phyloP scores from a whole-genome alignment of 257 asterid genomes.

The Schizonepeta tenuifolia region DNA sequence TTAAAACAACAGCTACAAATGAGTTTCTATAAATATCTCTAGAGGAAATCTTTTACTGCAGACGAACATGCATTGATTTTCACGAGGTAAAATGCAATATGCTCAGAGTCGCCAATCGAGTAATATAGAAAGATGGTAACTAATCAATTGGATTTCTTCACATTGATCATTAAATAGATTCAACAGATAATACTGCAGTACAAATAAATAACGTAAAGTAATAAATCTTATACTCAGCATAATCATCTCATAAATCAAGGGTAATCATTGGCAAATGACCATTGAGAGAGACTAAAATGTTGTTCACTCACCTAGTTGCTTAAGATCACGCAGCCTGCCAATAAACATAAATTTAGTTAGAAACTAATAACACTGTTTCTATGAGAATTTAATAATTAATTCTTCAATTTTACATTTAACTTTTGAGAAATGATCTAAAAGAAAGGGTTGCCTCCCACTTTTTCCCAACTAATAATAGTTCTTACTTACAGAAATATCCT shows the following conservation, averaged over 20 bases:
- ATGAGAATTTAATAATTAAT: not conserved
- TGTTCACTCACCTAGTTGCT: constrained; percentile 77
- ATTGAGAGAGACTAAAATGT: constrained; percentile 4
- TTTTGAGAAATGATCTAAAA: not conserved
- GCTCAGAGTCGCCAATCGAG: constrained; percentile 2
- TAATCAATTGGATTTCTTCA: not conserved
- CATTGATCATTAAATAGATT: not conserved
- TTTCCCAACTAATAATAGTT: not conserved
- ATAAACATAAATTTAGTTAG: constrained; percentile 35
- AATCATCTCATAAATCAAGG: constrained; percentile 4
- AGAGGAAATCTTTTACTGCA: not conserved
- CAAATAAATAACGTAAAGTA: not conserved
- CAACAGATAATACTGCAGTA: not conserved
- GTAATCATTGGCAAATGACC: constrained; percentile 1
- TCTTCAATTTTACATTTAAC: not conserved
- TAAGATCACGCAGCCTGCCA: constrained; percentile 94
- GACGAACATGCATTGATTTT: not conserved
- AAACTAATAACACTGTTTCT: not conserved
- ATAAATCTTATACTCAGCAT: not conserved
- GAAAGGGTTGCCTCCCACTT: not conserved
- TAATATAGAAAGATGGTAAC: not conserved
- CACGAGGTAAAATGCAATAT: constrained; percentile 6
- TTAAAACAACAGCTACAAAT: not conserved
- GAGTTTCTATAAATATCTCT: constrained; percentile 8
- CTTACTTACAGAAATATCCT: no score